Conservation (phyloP, 192 early-diverging fungal genomes). For the Ambispora gerdemannii region DNA sequence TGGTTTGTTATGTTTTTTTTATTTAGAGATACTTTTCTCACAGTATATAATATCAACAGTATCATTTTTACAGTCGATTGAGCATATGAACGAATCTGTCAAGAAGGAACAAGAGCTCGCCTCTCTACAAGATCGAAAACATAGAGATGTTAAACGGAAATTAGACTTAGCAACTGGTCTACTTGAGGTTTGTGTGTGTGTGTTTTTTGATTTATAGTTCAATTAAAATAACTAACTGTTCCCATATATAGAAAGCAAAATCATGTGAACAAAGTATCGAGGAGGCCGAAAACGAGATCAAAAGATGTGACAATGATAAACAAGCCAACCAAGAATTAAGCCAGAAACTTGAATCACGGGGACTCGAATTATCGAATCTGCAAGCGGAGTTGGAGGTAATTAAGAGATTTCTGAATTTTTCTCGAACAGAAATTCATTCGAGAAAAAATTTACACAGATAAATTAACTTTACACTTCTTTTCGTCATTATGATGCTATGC, state of each 20-base stretch:
- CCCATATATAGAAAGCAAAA: background rate
- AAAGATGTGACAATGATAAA: background rate
- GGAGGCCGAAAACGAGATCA: background rate
- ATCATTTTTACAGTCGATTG: background rate
- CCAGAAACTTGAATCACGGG: background rate
- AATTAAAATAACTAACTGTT: background rate
- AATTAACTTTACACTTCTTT: no score
- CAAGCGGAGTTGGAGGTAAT: background rate
- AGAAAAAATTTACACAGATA: no score
- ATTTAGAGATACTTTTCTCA: no score
- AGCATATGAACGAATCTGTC: background rate
- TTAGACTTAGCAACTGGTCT: background rate
- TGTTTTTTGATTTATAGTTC: background rate
- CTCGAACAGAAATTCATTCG: background rate
- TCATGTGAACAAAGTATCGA: background rate
- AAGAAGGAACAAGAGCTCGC: background rate
- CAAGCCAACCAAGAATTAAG: background rate
- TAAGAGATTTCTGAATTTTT: background rate
- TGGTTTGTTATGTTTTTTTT: slow-evolving; percentile 1
- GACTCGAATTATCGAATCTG: background rate
- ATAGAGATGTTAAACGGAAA: background rate
- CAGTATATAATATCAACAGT: background rate
- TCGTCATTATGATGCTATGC: background rate
- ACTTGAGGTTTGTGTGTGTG: background rate
- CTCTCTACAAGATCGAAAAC: background rate